Conservation (phyloP, 148 eudicot species). For the Dysphania ambrosioides region DNA sequence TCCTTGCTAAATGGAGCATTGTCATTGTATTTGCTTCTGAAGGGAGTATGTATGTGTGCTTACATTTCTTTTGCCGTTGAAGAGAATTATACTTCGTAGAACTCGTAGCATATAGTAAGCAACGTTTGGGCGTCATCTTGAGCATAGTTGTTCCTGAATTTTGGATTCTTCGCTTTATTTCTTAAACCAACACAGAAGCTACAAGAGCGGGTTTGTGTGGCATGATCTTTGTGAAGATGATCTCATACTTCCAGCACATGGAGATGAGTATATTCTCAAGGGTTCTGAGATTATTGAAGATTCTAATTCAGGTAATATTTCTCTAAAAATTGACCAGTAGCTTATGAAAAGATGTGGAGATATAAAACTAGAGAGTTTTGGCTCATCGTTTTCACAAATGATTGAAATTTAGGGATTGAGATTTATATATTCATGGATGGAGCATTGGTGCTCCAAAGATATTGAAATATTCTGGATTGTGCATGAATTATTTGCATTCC, state of each 20-base stretch:
- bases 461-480: background rate
- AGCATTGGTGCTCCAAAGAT: background rate
- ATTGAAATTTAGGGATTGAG: background rate
- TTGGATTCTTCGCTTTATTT: constrained; percentile 11
- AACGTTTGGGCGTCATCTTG: background rate
- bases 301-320: constrained; percentile 45
- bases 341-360: background rate
- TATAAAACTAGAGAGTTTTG: background rate
- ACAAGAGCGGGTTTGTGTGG: constrained; percentile 95
- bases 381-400: background rate
- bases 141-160: background rate
- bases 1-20: background rate
- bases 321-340: too few relatives aligned
- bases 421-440: background rate
- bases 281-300: constrained; percentile 85
- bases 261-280: constrained; percentile 86
- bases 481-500: background rate
- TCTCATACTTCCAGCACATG: constrained; percentile 75
- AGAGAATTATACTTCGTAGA: background rate
- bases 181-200: constrained; percentile 57
- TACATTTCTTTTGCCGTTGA: background rate
- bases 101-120: background rate
- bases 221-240: constrained; percentile 93
- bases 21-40: background rate
- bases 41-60: background rate